Base-by-base conservation (phyloP, 768 basidiomycete genomes). In the Tylopilus vinaceipallidus region DNA sequence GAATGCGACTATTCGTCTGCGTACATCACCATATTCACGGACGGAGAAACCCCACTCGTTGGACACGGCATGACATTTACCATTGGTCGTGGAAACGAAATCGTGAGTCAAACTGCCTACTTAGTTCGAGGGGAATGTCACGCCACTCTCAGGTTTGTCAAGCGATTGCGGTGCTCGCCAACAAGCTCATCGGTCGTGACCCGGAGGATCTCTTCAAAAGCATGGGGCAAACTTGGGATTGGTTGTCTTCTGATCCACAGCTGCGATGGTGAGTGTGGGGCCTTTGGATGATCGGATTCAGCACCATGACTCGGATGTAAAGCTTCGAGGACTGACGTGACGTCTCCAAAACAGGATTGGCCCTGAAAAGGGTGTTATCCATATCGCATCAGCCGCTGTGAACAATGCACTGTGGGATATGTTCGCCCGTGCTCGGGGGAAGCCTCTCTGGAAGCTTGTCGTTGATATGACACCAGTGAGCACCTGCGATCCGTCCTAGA, bases 61-160 rank as follows among this genome's bases (percentile, higher is more conserved):
- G 91, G 94, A n/a, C 83, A 92, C 58, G 92, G 91, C 47, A 91
- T 93, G 91, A 93, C 92, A 3, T 95, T 95, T 66, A 94, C 93
- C 11, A 94, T 92, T 57, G 92, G 92, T 0, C 84, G 95, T 35
- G 95, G 95, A 24, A 98, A 94, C 62, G 95, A 98, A 53, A 93
- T 97, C 54, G 95, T 88, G 57, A 47, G 71, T 34, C 3, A 30
- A 27, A 50, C 11, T 19, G 19, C 36, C 16, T 30, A 11, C 37
- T 19, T 35, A 23, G 2, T 42, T 27, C 5, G 32, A 47, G 9
- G 32, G 17, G 37, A 14, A 30, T 17, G 23, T 52, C 43, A 62
- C 37, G 17, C 22, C 35, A 17, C 48, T 42, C 37, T 23, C 39
- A 89, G 88, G 87, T 95, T 36, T 94, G 91, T 68, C 75, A 73